Evolutionary conservation across 441 rosid species (phyloP), one percentile per base, ranked within the genome.

Genomic region (Populus hybrid): DNA sequence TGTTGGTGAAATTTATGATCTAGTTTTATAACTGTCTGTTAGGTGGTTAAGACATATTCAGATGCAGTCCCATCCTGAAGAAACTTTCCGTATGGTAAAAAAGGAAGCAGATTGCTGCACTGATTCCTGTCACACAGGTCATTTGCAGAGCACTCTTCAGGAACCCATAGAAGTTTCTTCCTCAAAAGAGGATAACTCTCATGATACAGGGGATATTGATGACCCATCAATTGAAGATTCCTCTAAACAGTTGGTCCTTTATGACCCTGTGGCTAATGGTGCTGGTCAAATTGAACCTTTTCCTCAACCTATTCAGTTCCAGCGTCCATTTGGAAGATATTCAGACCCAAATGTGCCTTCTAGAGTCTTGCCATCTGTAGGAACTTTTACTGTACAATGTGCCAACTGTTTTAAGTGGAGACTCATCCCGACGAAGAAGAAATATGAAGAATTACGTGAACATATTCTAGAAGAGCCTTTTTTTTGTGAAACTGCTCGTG

Each of bases 361-460:
- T 53, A 91, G 78, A 88, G 77, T 73, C 67, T 81, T 78, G 71
- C 97, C 98, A 24, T 88, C 93, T 18, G 88, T 95, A 4, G 98
- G 99, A 66, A 97, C 97, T 24, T 95, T 93, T 79, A 89, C 99
- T 0, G 96, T 92, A 46, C 98, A 95, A 69, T 95, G 97, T 85
- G 96, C 95, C 11, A 78, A 64, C 67, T 95, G 99, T 84, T 93
- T 91, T 72, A 91, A 95, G 79, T 95, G 99, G 99, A 89, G 99
- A 81, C 89, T 95, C 24, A 88, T 95, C 67, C 99, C 98, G 12
- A 85, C 97, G 26, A 89, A 91, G 80, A 84, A 90, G 82, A 93
- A 90, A 76, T 95, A 95, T 50, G 98, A 95, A 88, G 99, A 89
- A 83, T 91, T 95, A 80, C 93, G 98, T 9, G 99, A 95, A 84